Base-by-base conservation (phyloP, 176 grass and related monocot genomes). In the Areca catechu region DNA sequence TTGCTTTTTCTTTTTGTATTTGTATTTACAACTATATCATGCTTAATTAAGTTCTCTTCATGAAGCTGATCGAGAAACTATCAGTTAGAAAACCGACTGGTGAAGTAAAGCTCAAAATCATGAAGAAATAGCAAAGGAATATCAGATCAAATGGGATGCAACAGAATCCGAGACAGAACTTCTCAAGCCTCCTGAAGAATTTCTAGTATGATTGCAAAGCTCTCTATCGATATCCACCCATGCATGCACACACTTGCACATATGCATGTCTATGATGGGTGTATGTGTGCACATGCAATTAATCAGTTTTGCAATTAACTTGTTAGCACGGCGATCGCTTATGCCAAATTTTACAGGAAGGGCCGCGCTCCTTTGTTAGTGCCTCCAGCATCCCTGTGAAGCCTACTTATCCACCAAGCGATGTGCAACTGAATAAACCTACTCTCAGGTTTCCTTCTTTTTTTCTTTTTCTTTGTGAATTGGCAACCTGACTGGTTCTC, bases 111-210 rank as follows among this genome's bases (percentile, higher is more conserved):
- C 61, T 92, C 19, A 98, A 98, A 62, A 59, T 83, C 54, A 77
- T 98, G 37, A 98, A 81, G 88, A 86, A 68, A 98, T 92, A 76
- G 93, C 88, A 61, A 92, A 98, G 60, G 87, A 98, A 49, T 83
- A 83, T 58, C 80, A 92, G 59, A 72, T 98, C 24, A 67, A 85
- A 64, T 98, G 93, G 93, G 88, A 98, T 57, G 53, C 43, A 1
- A 61, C 72, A 30, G 93, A 98, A 70, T 83, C 78, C 59, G 93
- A 98, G 62, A 80, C 82, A 59, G 81, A 78, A 63, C 93, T 98
- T 85, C 93, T 98, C 22, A 88, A 92, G 80, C 83, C 81, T 57
- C 27, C 83, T 20, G 81, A 92, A 70, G 84, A 85, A 60, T 60
- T 72, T 7, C 71, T 95, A 54, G 89, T 95, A 76, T 43, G 34